A percentile compares a stretch with the other conserved stretches of the same genome.
These are phyloP conservation scores for Mucor circinelloides DNA, from an alignment of 371 early-diverging fungal genomes.

Conservation along the genomic window DNA sequence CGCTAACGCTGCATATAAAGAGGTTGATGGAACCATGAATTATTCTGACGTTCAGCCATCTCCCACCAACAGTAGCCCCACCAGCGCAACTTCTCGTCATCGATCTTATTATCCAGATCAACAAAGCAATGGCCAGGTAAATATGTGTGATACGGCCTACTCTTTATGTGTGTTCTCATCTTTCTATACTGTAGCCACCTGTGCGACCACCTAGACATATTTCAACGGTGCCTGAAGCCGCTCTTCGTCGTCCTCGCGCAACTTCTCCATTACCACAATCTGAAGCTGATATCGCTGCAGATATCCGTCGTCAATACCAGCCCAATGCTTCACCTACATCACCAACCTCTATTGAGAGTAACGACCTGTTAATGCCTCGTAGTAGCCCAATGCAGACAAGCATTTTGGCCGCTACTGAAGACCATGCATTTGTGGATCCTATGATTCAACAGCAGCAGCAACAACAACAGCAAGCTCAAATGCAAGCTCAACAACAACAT, in stretches of 20 bases:
- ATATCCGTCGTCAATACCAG: constrained; percentile 28
- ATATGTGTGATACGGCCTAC: not conserved
- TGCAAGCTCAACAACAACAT: not conserved
- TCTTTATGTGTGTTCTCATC: not conserved
- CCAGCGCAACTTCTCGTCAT: constrained; percentile 14
- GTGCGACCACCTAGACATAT: constrained; percentile 45
- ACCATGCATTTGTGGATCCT: not conserved
- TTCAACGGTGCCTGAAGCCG: constrained; percentile 51
- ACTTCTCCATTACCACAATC: constrained; percentile 38
- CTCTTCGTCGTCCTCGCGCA: constrained; percentile 48
- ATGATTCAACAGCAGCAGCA: not conserved
- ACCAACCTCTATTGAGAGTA: constrained; percentile 18
- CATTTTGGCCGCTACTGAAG: constrained; percentile 1
- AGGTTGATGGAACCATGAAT: constrained; percentile 1
- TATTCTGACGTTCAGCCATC: not conserved
- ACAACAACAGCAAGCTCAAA: not conserved
- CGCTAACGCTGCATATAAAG: not conserved
- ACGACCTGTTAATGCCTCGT: constrained; percentile 1
- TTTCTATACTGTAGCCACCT: constrained; percentile 15
- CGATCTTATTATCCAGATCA: constrained; percentile 21
- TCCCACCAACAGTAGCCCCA: constrained; percentile 4
- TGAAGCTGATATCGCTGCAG: constrained; percentile 30
- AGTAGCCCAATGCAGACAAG: constrained; percentile 6
- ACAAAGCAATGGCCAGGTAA: constrained; percentile 20
- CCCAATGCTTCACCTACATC: constrained; percentile 27